Evolutionary conservation across 805 yeast genomes (phyloP).

Genomic region (Kazachstania taianensis): DNA sequence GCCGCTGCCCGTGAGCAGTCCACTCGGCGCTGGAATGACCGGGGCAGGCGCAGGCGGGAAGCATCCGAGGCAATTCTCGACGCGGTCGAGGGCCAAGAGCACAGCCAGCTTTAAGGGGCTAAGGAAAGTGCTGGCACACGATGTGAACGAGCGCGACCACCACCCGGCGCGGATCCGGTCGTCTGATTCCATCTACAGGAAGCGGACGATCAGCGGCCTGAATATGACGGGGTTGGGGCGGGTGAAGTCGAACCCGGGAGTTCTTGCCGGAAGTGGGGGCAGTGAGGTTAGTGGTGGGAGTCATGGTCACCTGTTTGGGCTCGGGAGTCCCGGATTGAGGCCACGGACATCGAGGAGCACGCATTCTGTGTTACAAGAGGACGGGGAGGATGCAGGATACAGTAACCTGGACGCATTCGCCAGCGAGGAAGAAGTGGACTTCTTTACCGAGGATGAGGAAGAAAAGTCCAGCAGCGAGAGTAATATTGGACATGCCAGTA

Average conservation of each 20-base stretch:
- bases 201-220: slow-evolving; percentile 23
- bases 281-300: slow-evolving; percentile 1
- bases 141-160: slow-evolving; percentile 11
- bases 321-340: slow-evolving; percentile 18
- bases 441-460: slow-evolving; percentile 31
- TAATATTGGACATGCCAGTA: neutral
- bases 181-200: slow-evolving; percentile 23
- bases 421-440: slow-evolving; percentile 34
- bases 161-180: slow-evolving; percentile 13
- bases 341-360: slow-evolving; percentile 23
- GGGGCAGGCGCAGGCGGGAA: slow-evolving; percentile 5
- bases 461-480: slow-evolving; percentile 8
- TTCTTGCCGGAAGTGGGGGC: neutral
- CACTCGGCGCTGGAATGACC: neutral
- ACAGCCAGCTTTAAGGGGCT: slow-evolving; percentile 26
- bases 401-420: slow-evolving; percentile 18
- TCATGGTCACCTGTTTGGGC: slow-evolving; percentile 4
- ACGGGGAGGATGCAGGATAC: slow-evolving; percentile 7
- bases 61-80: slow-evolving; percentile 19
- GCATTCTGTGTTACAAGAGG: slow-evolving; percentile 20
- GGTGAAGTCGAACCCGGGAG: slow-evolving; percentile 15
- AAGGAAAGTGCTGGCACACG: slow-evolving; percentile 21
- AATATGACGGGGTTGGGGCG: slow-evolving; percentile 27
- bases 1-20: slow-evolving; percentile 8
- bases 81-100: slow-evolving; percentile 26